phyloP scores from a whole-genome alignment of 2,329 filamentous ascomycete genomes.

The Cladophialophora bantiana region DNA sequence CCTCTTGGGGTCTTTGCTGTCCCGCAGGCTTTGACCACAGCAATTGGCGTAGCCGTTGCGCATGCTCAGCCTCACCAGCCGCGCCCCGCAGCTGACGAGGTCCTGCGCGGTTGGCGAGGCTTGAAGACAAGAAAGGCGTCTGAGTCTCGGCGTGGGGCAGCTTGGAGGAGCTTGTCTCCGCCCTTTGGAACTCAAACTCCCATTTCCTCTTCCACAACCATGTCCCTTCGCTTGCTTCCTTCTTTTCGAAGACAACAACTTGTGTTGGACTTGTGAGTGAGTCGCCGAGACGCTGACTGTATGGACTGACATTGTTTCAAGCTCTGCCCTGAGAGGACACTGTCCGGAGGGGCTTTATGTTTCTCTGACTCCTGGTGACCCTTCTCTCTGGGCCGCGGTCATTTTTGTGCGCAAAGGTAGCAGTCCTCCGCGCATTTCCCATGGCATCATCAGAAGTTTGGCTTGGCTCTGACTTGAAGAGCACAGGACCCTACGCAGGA shows the following conservation, averaged over 20 bases:
- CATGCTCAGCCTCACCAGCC: neutral
- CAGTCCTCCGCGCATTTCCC: constrained; percentile 18
- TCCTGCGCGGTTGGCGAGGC: neutral
- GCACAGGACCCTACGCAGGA: constrained; percentile 81
- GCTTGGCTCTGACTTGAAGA: constrained; percentile 15
- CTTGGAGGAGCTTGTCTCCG: constrained; percentile 3
- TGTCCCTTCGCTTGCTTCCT: constrained; percentile 41
- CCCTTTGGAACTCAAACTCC: constrained; percentile 12
- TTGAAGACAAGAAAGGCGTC: neutral
- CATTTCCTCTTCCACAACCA: constrained; percentile 24
- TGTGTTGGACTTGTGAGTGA: constrained; percentile 79
- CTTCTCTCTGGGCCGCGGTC: constrained; percentile 85
- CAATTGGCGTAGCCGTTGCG: neutral
- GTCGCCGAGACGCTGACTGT: constrained; percentile 16
- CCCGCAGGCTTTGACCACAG: neutral
- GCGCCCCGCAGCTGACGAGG: neutral
- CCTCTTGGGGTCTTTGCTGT: neutral
- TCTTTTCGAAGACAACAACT: constrained; percentile 76
- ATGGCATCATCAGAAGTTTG: neutral
- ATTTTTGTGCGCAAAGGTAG: constrained; percentile 88
- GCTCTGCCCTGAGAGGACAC: constrained; percentile 78
- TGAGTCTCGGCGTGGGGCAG: constrained; percentile 22
- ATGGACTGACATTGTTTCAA: constrained; percentile 49
- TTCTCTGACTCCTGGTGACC: constrained; percentile 79
- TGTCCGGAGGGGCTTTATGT: constrained; percentile 89